phyloP scores from a whole-genome alignment of 192 early-diverging fungal species.

The Lunasporangiospora selenospora region DNA sequence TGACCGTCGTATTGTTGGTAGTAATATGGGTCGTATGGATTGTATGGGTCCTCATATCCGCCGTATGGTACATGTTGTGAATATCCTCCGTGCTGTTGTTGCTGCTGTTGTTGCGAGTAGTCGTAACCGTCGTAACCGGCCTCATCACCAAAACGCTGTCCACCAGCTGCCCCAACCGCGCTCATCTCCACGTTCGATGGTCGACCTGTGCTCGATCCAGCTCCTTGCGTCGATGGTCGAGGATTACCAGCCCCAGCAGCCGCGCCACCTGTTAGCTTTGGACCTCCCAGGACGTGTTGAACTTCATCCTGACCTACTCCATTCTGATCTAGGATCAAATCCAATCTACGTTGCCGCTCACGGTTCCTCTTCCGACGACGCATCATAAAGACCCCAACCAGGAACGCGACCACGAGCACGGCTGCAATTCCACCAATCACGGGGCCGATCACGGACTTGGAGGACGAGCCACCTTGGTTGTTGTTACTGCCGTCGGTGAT shows the following conservation, averaged over 20 bases:
- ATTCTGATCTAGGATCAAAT: slow-evolving; percentile 20
- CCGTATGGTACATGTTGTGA: slow-evolving; percentile 21
- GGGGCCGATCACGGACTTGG: slow-evolving; percentile 22
- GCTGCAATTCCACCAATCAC: slow-evolving; percentile 35
- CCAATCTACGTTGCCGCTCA: slow-evolving; percentile 22
- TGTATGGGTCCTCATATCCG: slow-evolving; percentile 26
- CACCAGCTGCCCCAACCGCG: background rate
- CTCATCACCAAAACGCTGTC: background rate
- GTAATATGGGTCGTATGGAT: slow-evolving; percentile 37
- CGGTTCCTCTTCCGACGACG: slow-evolving; percentile 15
- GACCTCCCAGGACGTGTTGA: slow-evolving; percentile 1
- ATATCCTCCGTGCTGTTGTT: no score
- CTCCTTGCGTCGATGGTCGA: slow-evolving; percentile 1
- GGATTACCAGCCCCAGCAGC: background rate
- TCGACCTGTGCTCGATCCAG: no score
- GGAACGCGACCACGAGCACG: slow-evolving; percentile 22
- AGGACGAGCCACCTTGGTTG: background rate
- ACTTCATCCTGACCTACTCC: slow-evolving; percentile 4
- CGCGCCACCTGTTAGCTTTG: slow-evolving; percentile 10
- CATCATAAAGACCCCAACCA: slow-evolving; percentile 41
- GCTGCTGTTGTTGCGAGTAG: slow-evolving; percentile 22
- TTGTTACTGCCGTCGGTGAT: background rate
- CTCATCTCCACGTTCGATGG: slow-evolving; percentile 28
- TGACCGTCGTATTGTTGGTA: background rate
- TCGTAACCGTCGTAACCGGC: slow-evolving; percentile 15